Base-by-base conservation (phyloP, 1,284 basidiomycete species). In the Irpex rosettiformis region DNA sequence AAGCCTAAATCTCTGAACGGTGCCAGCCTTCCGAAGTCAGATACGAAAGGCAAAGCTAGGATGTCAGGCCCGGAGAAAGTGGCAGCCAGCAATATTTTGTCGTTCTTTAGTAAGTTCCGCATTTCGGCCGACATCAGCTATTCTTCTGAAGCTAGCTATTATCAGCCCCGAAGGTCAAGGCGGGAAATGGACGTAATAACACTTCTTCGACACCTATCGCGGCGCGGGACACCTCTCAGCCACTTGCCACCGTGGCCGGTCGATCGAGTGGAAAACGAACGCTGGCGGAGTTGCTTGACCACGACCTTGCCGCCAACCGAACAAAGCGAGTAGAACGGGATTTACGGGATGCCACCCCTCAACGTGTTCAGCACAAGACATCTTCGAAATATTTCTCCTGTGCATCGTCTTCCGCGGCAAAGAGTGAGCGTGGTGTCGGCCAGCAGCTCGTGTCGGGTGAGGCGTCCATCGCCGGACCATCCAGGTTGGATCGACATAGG, bases 221-320 rank as follows among this genome's bases (percentile, higher is more conserved):
- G 21, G 48, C 22, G 21, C 48, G 48, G 48, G 24, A 51, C 13
- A 51, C 48, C 25, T 51, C 48, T 51, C 48, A 51, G 21, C 48
- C 48, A 51, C 22, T 24, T 18, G 48, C 48, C 8, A 22, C 72
- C 56, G 59, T 71, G 43, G 76, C 73, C 30, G 88, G 89, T 24
- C 82, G 79, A 61, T 77, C 79, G 6, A 91, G 88, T 65, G 89
- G 89, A 13, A 91, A 91, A 70, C 77, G 89, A 58, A 88, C 86
- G 1, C 75, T 92, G 30, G 77, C 79, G 33, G 86, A 86, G 59
- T 80, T 86, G 54, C 81, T 88, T 78, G 86, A 89, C 59, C 76
- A 80, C 28, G 88, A 89, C 62, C 66, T 83, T 4, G 75, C 73
- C 40, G 72, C 71, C 42, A 86, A 84, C 73, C 79, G 80, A 68